These are phyloP conservation scores for Vitis vinifera DNA, from an alignment of 164 flowering plant species.

Conservation along the genomic window ASM3070453v1 NC_081807.1:16328001-16328500, in stretches of 20 bases:
- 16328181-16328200: conserved; percentile 24
- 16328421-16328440: too few relatives aligned
- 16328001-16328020: too few relatives aligned
- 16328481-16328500: too few relatives aligned
- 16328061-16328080: too few relatives aligned
- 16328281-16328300: conserved; percentile 23
- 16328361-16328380: conserved; percentile 16
- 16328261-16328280: conserved; percentile 30
- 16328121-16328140: too few relatives aligned
- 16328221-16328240: not conserved
- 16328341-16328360: conserved; percentile 28
- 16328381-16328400: conserved; percentile 14
- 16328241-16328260: not conserved
- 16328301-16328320: conserved; percentile 19
- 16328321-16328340: conserved; percentile 21
- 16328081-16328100: too few relatives aligned
- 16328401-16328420: too few relatives aligned
- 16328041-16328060: too few relatives aligned
- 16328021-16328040: too few relatives aligned
- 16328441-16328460: too few relatives aligned
- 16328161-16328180: conserved; percentile 20
- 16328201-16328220: conserved; percentile 18
- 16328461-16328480: too few relatives aligned
- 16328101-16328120: too few relatives aligned
- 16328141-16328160: conserved; percentile 14